phyloP scores from a whole-genome alignment of 805 yeast genomes.

The Zygotorulaspora florentina region DNA sequence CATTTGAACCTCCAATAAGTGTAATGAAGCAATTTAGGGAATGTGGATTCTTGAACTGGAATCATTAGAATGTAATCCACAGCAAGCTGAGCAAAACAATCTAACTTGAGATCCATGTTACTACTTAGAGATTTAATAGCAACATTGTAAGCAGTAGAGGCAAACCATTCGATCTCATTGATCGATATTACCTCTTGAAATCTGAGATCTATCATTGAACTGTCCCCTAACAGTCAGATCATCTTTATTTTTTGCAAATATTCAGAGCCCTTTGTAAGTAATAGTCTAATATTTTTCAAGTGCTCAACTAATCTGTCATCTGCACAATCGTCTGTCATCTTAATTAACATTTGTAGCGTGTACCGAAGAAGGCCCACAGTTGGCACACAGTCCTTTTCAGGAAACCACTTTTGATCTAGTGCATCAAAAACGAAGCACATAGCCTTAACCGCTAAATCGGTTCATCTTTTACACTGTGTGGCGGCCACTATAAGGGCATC shows the following conservation, averaged over 20 bases:
- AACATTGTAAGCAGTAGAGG: constrained; percentile 35
- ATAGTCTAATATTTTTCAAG: constrained; percentile 6
- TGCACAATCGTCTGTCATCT: constrained; percentile 19
- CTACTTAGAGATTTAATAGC: constrained; percentile 24
- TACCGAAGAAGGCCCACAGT: constrained; percentile 25
- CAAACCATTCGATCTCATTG: constrained; percentile 41
- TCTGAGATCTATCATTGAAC: constrained; percentile 1
- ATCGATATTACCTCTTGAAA: constrained; percentile 20
- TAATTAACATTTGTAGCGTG: constrained; percentile 33
- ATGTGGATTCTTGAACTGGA: constrained; percentile 19
- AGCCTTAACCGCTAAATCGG: constrained; percentile 27
- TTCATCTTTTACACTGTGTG: constrained; percentile 27
- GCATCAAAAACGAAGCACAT: constrained; percentile 29
- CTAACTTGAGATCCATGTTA: constrained; percentile 5
- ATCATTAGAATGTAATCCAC: constrained; percentile 17
- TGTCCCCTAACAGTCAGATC: constrained; percentile 1
- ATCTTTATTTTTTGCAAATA: constrained; percentile 8
- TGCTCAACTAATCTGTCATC: constrained; percentile 3
- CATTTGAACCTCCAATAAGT: constrained; percentile 27
- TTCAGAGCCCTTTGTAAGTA: constrained; percentile 11
- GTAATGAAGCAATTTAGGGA: constrained; percentile 24
- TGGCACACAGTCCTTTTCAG: constrained; percentile 19
- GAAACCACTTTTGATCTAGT: constrained; percentile 11
- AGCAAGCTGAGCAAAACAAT: constrained; percentile 22
- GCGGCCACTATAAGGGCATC: constrained; percentile 34